Evolutionary conservation across 1,139 yeast species (phyloP).

Genomic region (Wickerhamomyces sp.): DNA sequence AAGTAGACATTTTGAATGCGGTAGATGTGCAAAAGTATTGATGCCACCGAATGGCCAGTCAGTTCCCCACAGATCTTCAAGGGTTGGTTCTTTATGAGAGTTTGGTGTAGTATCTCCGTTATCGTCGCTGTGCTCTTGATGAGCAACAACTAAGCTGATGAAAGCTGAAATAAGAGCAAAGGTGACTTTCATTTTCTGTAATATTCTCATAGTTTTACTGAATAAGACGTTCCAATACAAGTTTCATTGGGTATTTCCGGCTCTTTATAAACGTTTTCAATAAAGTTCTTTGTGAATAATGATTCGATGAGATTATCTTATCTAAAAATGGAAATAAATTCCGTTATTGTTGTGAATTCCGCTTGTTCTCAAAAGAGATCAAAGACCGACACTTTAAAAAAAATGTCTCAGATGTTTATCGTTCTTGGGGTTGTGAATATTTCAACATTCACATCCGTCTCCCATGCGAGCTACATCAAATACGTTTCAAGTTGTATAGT

Average conservation of each 20-base stretch:
- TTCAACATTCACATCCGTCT: no score
- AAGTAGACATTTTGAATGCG: constrained; percentile 51
- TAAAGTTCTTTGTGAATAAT: no score
- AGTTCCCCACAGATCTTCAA: constrained; percentile 56
- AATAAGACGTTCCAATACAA: background rate
- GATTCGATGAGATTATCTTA: no score
- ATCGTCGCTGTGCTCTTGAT: background rate
- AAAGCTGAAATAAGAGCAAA: background rate
- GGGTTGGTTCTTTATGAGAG: constrained; percentile 19
- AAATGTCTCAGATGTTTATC: no score
- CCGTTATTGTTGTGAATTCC: background rate
- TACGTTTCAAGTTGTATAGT: no score
- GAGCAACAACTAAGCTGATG: background rate
- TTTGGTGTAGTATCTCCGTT: background rate
- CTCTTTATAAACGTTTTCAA: no score
- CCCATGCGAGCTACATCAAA: no score
- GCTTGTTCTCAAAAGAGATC: no score
- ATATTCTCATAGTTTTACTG: background rate
- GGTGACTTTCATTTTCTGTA: background rate
- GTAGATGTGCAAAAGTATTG: constrained; percentile 70
- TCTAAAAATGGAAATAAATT: background rate
- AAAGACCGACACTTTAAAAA: background rate
- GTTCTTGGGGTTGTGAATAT: no score
- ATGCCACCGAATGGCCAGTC: constrained; percentile 70
- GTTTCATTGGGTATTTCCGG: background rate